phyloP scores from a whole-genome alignment of 2,329 filamentous ascomycete species.

The Calonectria pseudoreteaudii region DNA sequence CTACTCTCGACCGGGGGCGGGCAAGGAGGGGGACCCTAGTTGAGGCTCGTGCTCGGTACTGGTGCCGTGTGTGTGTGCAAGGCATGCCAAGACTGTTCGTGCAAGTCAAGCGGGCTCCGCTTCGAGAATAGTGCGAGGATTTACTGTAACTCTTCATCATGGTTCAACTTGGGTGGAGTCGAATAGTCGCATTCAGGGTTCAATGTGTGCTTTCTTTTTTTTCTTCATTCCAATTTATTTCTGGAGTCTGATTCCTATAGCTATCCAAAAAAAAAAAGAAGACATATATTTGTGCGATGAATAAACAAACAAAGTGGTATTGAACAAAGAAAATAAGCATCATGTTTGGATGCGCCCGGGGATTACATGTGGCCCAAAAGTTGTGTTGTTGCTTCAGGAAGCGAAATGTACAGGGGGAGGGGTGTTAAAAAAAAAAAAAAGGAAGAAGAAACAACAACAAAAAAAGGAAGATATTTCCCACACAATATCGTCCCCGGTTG shows the following conservation, averaged over 20 bases:
- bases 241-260: neutral
- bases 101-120: neutral
- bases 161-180: too few relatives aligned
- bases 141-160: neutral
- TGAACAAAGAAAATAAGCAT: constrained; percentile 34
- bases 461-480: neutral
- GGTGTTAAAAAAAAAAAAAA: too few relatives aligned
- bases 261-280: neutral
- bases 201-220: neutral
- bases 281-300: neutral
- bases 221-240: neutral
- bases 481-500: neutral
- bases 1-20: neutral
- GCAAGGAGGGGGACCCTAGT: neutral
- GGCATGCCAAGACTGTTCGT: neutral
- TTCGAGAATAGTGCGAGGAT: neutral
- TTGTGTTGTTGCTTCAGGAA: constrained; percentile 14
- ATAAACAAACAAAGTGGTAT: constrained; percentile 11
- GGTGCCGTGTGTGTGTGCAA: too few relatives aligned
- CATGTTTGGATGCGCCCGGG: constrained; percentile 13
- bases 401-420: constrained; percentile 30
- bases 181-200: neutral
- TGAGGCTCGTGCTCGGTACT: neutral
- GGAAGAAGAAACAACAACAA: neutral
- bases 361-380: constrained; percentile 12